These are phyloP conservation scores for Aspergillus fumigatiaffinis DNA, from an alignment of 2,329 filamentous ascomycete genomes.

Conservation along the genomic window DNA sequence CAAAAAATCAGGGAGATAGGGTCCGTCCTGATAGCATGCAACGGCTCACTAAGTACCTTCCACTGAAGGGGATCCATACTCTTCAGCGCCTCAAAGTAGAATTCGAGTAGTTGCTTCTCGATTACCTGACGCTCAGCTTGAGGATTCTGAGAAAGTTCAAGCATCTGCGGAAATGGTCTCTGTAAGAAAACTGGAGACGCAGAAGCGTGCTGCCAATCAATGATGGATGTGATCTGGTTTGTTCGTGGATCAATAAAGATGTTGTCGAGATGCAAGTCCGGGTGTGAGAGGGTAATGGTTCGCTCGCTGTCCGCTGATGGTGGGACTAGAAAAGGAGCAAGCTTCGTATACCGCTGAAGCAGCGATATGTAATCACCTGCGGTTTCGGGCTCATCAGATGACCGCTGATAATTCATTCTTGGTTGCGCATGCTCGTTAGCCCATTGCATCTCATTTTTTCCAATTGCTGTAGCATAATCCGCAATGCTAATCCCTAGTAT, in stretches of 20 bases:
- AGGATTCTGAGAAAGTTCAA: conserved; percentile 3
- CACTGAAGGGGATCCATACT: conserved; percentile 1
- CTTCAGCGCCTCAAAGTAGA: conserved; percentile 2
- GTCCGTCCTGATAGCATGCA: conserved; percentile 3
- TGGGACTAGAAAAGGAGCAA: background rate
- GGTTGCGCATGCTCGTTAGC: conserved; percentile 8
- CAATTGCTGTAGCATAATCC: conserved; percentile 10
- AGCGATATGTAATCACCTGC: background rate
- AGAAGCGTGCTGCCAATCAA: conserved; percentile 15
- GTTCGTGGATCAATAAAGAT: conserved; percentile 4
- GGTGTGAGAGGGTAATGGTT: conserved; percentile 1
- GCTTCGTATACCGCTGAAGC: background rate
- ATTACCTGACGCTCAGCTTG: background rate
- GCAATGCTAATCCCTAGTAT: conserved; percentile 4
- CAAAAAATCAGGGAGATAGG: conserved; percentile 10
- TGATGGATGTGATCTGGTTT: conserved; percentile 6
- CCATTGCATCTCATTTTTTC: conserved; percentile 13
- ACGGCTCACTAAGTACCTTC: conserved; percentile 3
- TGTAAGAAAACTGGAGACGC: conserved; percentile 11
- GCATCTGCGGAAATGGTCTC: conserved; percentile 12
- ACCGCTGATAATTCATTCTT: conserved; percentile 14
- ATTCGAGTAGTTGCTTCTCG: conserved; percentile 6
- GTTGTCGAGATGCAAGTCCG: conserved; percentile 7
- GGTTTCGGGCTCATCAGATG: conserved; percentile 3
- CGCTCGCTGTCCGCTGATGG: background rate